A percentile compares a stretch with the other conserved stretches of the same genome.
Evolutionary conservation across 139 green algal species (phyloP).

Genomic region (Chlorella sorokiniana): DNA sequence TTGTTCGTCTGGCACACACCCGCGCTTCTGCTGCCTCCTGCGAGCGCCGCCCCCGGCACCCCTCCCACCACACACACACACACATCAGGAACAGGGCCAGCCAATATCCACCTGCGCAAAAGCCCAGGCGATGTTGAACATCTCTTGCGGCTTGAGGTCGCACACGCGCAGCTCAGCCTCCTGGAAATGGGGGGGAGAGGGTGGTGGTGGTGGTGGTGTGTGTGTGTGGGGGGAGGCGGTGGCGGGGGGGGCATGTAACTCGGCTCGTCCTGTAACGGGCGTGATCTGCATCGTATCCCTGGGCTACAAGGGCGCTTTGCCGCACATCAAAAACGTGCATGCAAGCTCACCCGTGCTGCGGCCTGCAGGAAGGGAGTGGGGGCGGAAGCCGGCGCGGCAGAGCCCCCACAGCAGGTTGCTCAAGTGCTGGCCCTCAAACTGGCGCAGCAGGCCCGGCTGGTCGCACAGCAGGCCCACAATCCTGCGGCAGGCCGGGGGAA

Average conservation of each 20-base stretch:
- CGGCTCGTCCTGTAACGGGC: too few species aligned
- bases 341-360: neutral
- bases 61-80: too few species aligned
- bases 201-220: neutral
- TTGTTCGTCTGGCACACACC: too few species aligned
- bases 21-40: too few species aligned
- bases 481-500: neutral
- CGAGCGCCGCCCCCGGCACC: too few species aligned
- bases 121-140: conserved; percentile 30
- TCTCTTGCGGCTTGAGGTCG: conserved; percentile 30
- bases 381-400: conserved; percentile 17
- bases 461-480: conserved; percentile 5
- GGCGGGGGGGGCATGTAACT: too few species aligned
- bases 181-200: neutral
- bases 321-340: neutral
- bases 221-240: neutral
- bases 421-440: conserved; percentile 40
- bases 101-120: conserved; percentile 5
- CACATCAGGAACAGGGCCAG: too few species aligned
- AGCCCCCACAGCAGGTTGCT: conserved; percentile 47
- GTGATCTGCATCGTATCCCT: neutral
- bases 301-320: neutral
- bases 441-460: neutral
- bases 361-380: conserved; percentile 24
- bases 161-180: conserved; percentile 8